These are phyloP conservation scores for Pezicula carpinea DNA, from an alignment of 2,329 filamentous ascomycete genomes.

Conservation along the genomic window DNA sequence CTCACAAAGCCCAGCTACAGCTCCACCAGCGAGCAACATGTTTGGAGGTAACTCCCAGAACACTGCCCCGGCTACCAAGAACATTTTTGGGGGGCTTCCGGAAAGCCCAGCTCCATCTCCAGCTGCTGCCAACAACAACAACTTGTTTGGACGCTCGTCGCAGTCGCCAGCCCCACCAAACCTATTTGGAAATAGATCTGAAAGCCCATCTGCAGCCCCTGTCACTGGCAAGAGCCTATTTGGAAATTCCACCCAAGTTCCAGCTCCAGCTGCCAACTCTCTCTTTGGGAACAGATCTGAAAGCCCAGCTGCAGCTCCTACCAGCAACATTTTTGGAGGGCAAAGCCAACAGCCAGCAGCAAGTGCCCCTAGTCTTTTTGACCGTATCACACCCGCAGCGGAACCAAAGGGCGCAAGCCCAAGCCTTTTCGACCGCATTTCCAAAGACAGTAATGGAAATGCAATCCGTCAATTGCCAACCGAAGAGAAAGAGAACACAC, in stretches of 20 bases:
- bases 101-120: neutral
- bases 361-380: conserved; percentile 9
- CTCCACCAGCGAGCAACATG: conserved; percentile 3
- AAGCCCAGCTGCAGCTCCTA: conserved; percentile 1
- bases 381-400: conserved; percentile 13
- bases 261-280: conserved; percentile 1
- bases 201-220: neutral
- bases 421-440: conserved; percentile 51
- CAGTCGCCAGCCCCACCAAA: neutral
- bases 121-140: neutral
- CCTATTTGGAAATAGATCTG: conserved; percentile 2
- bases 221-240: conserved; percentile 4
- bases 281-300: neutral
- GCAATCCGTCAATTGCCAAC: conserved; percentile 35
- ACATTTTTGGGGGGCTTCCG: conserved; percentile 4
- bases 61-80: conserved; percentile 3
- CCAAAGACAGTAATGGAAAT: conserved; percentile 44
- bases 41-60: neutral
- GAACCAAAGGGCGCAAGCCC: conserved; percentile 12
- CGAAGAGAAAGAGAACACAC: conserved; percentile 28
- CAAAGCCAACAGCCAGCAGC: conserved; percentile 1
- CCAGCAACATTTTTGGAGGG: conserved; percentile 1
- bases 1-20: conserved; percentile 1
- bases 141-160: conserved; percentile 8
- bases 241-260: conserved; percentile 5